phyloP scores from a whole-genome alignment of 768 basidiomycete species.

The Leucocoprinus sp. region DNA sequence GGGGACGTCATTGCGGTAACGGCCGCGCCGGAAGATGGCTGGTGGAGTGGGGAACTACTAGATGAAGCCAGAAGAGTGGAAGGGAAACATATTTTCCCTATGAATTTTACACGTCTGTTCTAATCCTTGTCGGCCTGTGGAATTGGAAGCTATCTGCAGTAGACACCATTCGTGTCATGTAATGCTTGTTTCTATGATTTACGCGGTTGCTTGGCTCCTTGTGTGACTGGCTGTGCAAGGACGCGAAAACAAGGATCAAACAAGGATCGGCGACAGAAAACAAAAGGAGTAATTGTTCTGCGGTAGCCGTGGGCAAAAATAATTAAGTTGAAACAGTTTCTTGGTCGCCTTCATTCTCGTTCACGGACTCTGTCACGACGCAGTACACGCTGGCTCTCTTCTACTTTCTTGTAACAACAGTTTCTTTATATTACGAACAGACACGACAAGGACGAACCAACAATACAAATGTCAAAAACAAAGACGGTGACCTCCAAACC shows the following conservation, averaged over 20 bases:
- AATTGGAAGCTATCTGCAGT: too few species aligned
- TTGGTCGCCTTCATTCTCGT: neutral
- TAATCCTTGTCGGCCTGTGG: constrained; percentile 20
- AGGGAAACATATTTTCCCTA: constrained; percentile 77
- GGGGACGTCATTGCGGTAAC: constrained; percentile 98
- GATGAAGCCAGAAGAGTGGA: constrained; percentile 63
- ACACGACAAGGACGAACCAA: too few species aligned
- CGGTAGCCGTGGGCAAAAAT: constrained; percentile 7
- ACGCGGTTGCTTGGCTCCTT: neutral
- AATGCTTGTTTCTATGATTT: neutral
- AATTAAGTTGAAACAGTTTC: constrained; percentile 3
- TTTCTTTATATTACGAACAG: neutral
- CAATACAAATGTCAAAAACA: neutral
- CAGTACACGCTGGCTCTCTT: neutral
- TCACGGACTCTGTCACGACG: constrained; percentile 1
- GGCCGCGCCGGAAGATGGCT: constrained; percentile 89
- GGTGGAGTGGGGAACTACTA: constrained; percentile 91
- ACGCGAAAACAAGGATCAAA: neutral
- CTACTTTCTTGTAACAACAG: neutral
- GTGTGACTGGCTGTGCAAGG: too few species aligned
- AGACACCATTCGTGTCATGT: too few species aligned
- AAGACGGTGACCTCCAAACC: constrained; percentile 2
- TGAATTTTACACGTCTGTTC: constrained; percentile 80
- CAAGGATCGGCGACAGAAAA: neutral
- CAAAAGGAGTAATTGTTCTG: neutral